These are phyloP conservation scores for Apiotrichum siamense DNA, from an alignment of 1,284 basidiomycete genomes.

Conservation along the genomic window DNA sequence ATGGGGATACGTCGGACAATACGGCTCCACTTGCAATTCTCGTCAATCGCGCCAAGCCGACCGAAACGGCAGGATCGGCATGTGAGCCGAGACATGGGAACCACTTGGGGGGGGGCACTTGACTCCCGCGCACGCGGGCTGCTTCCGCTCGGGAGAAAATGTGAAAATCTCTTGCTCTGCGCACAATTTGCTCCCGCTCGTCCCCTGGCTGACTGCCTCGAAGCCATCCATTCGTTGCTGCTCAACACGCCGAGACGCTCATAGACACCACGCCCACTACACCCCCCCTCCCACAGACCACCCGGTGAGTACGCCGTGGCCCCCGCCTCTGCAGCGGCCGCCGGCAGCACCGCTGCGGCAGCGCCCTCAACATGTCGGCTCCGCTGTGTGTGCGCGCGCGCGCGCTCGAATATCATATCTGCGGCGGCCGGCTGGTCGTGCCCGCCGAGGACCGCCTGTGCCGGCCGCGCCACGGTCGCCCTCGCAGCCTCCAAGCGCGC, in stretches of 20 bases:
- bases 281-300: neutral
- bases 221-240: neutral
- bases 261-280: neutral
- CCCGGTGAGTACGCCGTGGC: neutral
- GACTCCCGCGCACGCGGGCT: no score
- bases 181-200: neutral
- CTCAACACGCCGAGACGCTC: neutral
- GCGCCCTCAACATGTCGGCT: no score
- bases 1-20: no score
- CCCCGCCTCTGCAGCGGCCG: no score
- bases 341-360: no score
- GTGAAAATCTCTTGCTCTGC: neutral
- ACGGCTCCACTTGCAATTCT: no score
- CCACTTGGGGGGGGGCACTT: no score
- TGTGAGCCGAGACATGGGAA: no score
- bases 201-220: neutral
- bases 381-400: no score
- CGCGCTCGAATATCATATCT: neutral
- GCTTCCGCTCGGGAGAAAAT: no score
- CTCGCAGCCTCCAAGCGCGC: neutral
- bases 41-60: neutral
- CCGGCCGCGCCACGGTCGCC: neutral
- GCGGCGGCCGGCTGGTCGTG: neutral
- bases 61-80: no score
- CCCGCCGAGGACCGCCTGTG: neutral